These are phyloP conservation scores for Monosporozyma yasuniensis DNA, from an alignment of 805 yeast genomes.

Conservation along the genomic window DNA sequence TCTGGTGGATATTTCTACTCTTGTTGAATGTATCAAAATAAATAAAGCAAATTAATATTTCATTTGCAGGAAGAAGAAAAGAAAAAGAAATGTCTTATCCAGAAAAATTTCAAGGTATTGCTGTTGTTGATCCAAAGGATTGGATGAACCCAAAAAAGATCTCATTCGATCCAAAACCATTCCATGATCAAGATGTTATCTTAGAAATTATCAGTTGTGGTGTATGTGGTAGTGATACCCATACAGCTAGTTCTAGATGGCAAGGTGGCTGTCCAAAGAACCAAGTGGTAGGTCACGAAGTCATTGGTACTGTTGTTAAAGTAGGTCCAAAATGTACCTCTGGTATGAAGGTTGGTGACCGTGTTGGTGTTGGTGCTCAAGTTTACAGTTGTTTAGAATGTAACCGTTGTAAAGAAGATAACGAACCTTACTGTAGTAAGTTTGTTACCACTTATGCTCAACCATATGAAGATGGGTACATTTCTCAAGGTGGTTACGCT, in stretches of 20 bases:
- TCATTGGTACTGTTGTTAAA: constrained; percentile 45
- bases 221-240: constrained; percentile 54
- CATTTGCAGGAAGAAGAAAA: too few relatives aligned
- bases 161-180: constrained; percentile 40
- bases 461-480: constrained; percentile 38
- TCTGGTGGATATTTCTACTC: too few relatives aligned
- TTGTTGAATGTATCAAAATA: too few relatives aligned
- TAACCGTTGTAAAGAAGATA: constrained; percentile 43
- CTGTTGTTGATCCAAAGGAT: constrained; percentile 39
- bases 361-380: constrained; percentile 78
- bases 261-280: constrained; percentile 23
- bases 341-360: constrained; percentile 52
- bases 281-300: constrained; percentile 40
- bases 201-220: constrained; percentile 55
- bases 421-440: constrained; percentile 50
- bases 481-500: constrained; percentile 60
- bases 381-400: constrained; percentile 54
- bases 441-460: constrained; percentile 40
- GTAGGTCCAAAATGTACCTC: constrained; percentile 49
- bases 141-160: constrained; percentile 50
- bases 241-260: too few relatives aligned
- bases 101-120: constrained; percentile 53
- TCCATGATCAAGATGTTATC: constrained; percentile 41
- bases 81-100: constrained; percentile 7
- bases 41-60: too few relatives aligned